These are phyloP conservation scores for Aspergillus homomorphus DNA, from an alignment of 495 filamentous ascomycete genomes.

Conservation along the genomic window DNA sequence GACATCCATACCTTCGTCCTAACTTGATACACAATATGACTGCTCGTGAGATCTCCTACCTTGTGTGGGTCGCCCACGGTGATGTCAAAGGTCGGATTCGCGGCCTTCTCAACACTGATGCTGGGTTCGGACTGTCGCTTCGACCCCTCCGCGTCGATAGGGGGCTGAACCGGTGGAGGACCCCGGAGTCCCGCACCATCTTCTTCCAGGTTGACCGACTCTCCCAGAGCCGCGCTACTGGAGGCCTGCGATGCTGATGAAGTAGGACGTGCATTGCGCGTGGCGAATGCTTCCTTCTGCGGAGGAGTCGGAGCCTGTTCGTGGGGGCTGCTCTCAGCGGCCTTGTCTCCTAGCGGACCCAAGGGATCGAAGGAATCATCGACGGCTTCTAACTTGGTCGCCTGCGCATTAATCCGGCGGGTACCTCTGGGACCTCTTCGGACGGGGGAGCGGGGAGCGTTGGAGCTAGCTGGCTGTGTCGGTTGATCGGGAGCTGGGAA, in stretches of 20 bases:
- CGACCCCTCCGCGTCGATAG: conserved; percentile 39
- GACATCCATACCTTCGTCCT: conserved; percentile 70
- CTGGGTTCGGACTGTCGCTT: conserved; percentile 71
- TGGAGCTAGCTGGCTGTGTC: conserved; percentile 31
- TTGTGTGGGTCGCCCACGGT: conserved; percentile 95
- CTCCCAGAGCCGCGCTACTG: conserved; percentile 50
- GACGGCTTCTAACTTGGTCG: conserved; percentile 80
- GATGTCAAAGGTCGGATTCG: conserved; percentile 89
- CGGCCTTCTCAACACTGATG: conserved; percentile 82
- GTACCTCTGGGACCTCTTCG: conserved; percentile 56
- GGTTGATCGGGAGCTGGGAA: conserved; percentile 34
- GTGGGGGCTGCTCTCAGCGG: conserved; percentile 37
- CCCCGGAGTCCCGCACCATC: conserved; percentile 61
- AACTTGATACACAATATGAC: conserved; percentile 96
- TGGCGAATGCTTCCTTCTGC: conserved; percentile 72
- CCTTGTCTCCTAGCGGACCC: conserved; percentile 71
- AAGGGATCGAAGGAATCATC: conserved; percentile 91
- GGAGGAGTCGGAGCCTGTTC: conserved; percentile 85
- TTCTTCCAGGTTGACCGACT: conserved; percentile 61
- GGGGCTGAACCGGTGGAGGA: conserved; percentile 71
- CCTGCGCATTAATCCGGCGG: conserved; percentile 75
- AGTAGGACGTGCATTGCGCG: conserved; percentile 55
- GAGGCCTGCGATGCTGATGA: conserved; percentile 47
- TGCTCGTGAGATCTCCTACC: conserved; percentile 92
- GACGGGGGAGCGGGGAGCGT: conserved; percentile 44